phyloP scores from a whole-genome alignment of 2,329 filamentous ascomycete genomes.

The Endothia cerciana region DNA sequence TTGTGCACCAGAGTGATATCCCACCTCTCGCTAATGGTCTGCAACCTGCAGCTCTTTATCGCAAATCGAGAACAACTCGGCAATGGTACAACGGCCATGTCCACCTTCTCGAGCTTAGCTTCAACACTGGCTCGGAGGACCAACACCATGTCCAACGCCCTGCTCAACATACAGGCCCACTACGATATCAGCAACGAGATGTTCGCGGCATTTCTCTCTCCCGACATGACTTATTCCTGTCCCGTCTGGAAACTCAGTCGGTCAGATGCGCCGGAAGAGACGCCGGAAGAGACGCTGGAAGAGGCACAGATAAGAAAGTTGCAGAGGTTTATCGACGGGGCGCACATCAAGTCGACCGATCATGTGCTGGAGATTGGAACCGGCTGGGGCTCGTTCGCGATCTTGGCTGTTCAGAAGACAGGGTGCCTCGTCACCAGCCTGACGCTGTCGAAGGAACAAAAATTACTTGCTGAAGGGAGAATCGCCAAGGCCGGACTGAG shows the following conservation, averaged over 20 bases:
- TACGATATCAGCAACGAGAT: constrained; percentile 79
- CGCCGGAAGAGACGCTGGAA: constrained; percentile 61
- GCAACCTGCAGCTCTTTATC: constrained; percentile 64
- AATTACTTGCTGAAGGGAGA: constrained; percentile 66
- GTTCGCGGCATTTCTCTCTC: constrained; percentile 73
- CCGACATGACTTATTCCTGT: constrained; percentile 79
- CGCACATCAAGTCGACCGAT: constrained; percentile 64
- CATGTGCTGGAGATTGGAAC: constrained; percentile 77
- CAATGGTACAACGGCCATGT: constrained; percentile 66
- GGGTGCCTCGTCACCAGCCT: constrained; percentile 71
- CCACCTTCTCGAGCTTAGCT: constrained; percentile 60
- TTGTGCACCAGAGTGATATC: neutral
- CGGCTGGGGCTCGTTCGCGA: constrained; percentile 76
- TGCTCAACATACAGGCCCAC: constrained; percentile 71
- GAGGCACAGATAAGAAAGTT: constrained; percentile 71
- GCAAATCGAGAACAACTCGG: constrained; percentile 65
- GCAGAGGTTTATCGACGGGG: constrained; percentile 66
- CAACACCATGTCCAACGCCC: constrained; percentile 61
- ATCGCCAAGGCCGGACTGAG: constrained; percentile 64
- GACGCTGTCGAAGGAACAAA: constrained; percentile 72
- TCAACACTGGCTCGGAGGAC: constrained; percentile 60
- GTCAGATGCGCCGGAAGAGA: constrained; percentile 51
- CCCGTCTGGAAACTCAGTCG: constrained; percentile 63
- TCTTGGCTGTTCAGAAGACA: constrained; percentile 67
- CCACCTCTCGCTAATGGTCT: constrained; percentile 12